phyloP scores from a whole-genome alignment of 306 rosid genomes.

The Acacia confusa region DNA sequence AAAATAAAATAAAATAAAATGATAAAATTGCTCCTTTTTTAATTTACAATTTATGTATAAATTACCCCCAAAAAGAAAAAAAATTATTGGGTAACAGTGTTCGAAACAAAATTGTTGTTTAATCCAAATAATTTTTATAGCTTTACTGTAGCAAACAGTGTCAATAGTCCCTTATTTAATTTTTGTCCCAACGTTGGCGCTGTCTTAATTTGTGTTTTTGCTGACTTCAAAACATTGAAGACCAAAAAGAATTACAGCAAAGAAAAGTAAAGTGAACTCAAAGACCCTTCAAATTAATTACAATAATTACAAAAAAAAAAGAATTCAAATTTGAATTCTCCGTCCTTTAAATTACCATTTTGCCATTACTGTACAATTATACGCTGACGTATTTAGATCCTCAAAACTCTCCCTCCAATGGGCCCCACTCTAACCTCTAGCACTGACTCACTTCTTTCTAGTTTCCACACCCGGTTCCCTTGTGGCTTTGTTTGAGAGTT shows the following conservation, averaged over 20 bases:
- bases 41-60: too few species aligned
- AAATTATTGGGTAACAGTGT: too few species aligned
- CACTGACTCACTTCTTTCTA: background rate
- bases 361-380: background rate
- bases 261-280: background rate
- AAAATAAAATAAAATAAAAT: accelerated
- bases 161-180: too few species aligned
- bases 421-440: slow-evolving; percentile 18
- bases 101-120: too few species aligned
- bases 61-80: too few species aligned
- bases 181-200: background rate
- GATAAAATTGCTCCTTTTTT: slow-evolving; percentile 53
- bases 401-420: background rate
- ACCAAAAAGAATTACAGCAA: background rate
- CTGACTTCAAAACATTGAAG: background rate
- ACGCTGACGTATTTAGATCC: slow-evolving; percentile 1
- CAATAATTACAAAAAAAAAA: too few species aligned
- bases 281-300: too few species aligned
- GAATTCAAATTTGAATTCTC: background rate
- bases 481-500: too few species aligned
- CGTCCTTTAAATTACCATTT: background rate
- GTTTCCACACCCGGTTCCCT: background rate
- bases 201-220: background rate
- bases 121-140: too few species aligned
- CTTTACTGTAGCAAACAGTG: too few species aligned